Base-by-base conservation (phyloP, 257 asterid genomes). In the Solanum pimpinellifolium region DNA sequence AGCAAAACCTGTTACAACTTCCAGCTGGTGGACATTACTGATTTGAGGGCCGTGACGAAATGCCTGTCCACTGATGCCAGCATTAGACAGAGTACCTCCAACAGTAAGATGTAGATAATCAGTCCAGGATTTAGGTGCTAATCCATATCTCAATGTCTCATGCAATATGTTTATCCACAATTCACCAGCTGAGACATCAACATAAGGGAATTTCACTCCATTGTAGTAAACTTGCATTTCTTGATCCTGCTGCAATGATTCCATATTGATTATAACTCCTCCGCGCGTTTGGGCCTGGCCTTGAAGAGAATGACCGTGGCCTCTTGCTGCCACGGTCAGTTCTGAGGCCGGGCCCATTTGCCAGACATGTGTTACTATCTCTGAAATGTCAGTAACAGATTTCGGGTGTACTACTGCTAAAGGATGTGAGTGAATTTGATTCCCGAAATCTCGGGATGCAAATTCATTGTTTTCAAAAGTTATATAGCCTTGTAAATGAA, bases 1-100 rank as follows among this genome's bases (percentile, higher is more conserved):
- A 0, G 1, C 95, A 75, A 85, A 85, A 95, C 99, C 99, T 94
- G 99, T 95, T 87, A 97, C 94, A 60, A 97, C 98, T 78, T 97
- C 97, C 4, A 97, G 95, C 93, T 94, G 98, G 84, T 85, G 90
- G 83, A 97, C 98, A 66, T 97, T 97, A 80, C 95, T 95, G 91
- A 95, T 97, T 86, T 97, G 99, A 6, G 99, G 99, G 90, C 99
- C 99, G 52, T 95, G 98, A 41, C 92, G 92, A 86, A 97, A 97
- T 7, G 99, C 98, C 86, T 97, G 99, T 11, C 98, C 99, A 15
- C 99, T 97, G 66, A 97, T 93, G 73, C 99, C 99, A 6, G 97
- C 98, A 87, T 96, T 94, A 33, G 98, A 94, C 89, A 96, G 83
- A 21, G 99, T 96, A 35, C 99, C 99, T 4, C 99, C 99, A 29